Evolutionary conservation across 805 yeast genomes (phyloP).

Genomic region (Blastobotrys attinorum): DNA sequence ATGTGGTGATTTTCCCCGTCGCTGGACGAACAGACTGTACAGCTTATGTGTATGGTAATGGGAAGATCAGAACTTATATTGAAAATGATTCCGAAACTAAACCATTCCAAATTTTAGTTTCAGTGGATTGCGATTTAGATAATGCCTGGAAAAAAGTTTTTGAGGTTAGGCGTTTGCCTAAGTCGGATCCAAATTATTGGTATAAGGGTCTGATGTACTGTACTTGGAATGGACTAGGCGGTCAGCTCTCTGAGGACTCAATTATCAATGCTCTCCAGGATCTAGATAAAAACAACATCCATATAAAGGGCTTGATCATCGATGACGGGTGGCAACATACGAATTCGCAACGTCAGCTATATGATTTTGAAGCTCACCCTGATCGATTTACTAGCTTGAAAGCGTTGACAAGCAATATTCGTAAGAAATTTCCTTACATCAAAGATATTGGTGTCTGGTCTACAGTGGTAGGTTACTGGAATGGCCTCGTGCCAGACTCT

Average conservation of each 20-base stretch:
- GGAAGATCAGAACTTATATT: background rate
- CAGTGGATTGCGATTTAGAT: background rate
- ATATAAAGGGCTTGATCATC: constrained; percentile 20
- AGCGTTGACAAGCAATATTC: constrained; percentile 19
- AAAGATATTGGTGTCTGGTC: constrained; percentile 28
- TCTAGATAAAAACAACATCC: constrained; percentile 18
- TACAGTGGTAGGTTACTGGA: constrained; percentile 27
- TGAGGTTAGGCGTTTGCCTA: background rate
- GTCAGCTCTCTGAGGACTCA: constrained; percentile 16
- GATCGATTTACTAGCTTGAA: constrained; percentile 25
- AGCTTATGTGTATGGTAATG: constrained; percentile 7
- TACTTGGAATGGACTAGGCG: constrained; percentile 28
- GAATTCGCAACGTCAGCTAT: constrained; percentile 16
- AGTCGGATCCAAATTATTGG: background rate
- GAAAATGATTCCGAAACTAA: background rate
- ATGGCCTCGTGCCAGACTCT: constrained; percentile 22
- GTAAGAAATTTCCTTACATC: constrained; percentile 17
- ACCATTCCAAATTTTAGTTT: background rate
- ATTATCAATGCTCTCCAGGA: constrained; percentile 19
- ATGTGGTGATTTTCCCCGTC: constrained; percentile 19
- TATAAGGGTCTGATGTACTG: constrained; percentile 23
- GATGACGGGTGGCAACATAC: constrained; percentile 30
- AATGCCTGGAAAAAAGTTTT: background rate
- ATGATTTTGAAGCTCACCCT: constrained; percentile 19
- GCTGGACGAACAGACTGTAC: constrained; percentile 17